A percentile compares a stretch with the other conserved stretches of the same genome.
Evolutionary conservation across 306 rosid genomes (phyloP).

Genomic region (Sindora glabra): DNA sequence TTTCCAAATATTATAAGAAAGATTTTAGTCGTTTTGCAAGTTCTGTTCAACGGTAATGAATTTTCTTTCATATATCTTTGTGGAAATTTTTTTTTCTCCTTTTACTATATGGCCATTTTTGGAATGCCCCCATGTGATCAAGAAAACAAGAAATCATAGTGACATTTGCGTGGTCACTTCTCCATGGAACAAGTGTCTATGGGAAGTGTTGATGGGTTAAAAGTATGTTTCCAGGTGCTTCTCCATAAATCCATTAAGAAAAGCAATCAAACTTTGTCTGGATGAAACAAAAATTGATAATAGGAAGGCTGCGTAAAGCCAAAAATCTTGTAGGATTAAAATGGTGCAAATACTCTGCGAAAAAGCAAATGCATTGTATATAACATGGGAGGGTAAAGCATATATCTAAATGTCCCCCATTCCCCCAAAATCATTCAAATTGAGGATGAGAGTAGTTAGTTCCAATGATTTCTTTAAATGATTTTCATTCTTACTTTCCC

Average conservation of each 20-base stretch:
- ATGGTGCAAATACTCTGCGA: too few species aligned
- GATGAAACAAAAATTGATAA: too few species aligned
- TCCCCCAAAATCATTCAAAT: background rate
- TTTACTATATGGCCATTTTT: background rate
- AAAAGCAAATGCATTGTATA: too few species aligned
- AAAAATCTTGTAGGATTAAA: too few species aligned
- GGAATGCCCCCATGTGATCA: background rate
- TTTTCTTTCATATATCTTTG: background rate
- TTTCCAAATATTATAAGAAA: background rate
- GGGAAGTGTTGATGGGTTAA: too few species aligned
- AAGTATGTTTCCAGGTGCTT: constrained; percentile 1
- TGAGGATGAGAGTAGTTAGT: background rate
- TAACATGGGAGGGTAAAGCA: background rate
- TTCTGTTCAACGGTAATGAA: background rate
- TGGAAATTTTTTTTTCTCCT: background rate
- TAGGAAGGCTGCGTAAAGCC: too few species aligned
- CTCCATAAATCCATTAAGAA: background rate
- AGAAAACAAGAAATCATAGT: background rate
- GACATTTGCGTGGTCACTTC: background rate
- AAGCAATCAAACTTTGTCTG: background rate
- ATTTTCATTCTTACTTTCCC: background rate
- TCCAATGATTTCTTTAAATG: background rate
- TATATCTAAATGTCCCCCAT: too few species aligned
- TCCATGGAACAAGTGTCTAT: constrained; percentile 5
- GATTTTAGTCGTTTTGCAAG: background rate